Evolutionary conservation across 1,284 basidiomycete species (phyloP).

Genomic region (Melampsora larici-populina): DNA sequence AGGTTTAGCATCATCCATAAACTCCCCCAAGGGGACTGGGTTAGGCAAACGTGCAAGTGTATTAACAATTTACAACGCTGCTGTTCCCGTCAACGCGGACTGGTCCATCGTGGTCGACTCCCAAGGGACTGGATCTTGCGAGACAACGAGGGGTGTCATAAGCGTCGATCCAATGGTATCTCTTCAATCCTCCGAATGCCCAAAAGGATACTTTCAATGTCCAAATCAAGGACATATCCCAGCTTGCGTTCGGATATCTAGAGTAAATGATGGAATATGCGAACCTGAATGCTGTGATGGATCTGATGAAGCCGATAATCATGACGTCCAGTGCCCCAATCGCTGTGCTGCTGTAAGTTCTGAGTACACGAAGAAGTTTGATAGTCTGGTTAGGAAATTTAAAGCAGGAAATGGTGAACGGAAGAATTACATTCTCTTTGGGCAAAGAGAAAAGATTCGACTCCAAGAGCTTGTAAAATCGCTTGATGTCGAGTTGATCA

Average conservation of each 20-base stretch:
- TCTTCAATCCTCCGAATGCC: slow-evolving; percentile 29
- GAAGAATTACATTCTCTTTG: slow-evolving; percentile 77
- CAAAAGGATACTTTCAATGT: slow-evolving; percentile 65
- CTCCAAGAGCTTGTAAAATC: slow-evolving; percentile 64
- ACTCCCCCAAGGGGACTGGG: slow-evolving; percentile 23
- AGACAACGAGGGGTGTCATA: neutral
- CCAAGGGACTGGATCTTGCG: slow-evolving; percentile 1
- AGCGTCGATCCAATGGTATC: slow-evolving; percentile 12
- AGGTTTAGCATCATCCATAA: slow-evolving; percentile 46
- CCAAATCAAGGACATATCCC: slow-evolving; percentile 84
- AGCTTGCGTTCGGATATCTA: slow-evolving; percentile 68
- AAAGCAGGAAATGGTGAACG: slow-evolving; percentile 83
- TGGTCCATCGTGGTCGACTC: slow-evolving; percentile 28
- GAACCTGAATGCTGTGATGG: slow-evolving; percentile 95
- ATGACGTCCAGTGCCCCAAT: slow-evolving; percentile 65
- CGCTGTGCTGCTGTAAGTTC: slow-evolving; percentile 73
- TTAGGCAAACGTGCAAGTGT: slow-evolving; percentile 37
- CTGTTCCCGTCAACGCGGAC: slow-evolving; percentile 25
- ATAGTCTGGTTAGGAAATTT: slow-evolving; percentile 67
- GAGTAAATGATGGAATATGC: slow-evolving; percentile 93
- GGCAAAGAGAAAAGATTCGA: slow-evolving; percentile 78
- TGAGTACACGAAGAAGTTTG: slow-evolving; percentile 64
- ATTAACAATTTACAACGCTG: slow-evolving; percentile 27
- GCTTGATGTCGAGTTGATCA: slow-evolving; percentile 56
- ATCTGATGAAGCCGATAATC: slow-evolving; percentile 78